Evolutionary conservation across 257 asterid genomes (phyloP).

Genomic region (Apocynum venetum): DNA sequence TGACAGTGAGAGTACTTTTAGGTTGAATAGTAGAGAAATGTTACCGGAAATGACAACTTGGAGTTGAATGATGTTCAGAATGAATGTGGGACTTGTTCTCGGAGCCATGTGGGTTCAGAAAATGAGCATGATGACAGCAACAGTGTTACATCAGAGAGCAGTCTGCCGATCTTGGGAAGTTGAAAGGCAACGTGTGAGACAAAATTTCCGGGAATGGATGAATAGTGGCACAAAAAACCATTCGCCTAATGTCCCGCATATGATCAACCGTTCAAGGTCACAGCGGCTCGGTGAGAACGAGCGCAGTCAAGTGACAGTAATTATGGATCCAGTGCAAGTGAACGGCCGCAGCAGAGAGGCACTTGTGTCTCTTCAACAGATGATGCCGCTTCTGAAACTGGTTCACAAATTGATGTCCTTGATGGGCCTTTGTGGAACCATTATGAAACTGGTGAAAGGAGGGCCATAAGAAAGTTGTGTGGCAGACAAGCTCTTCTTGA

Average conservation of each 20-base stretch:
- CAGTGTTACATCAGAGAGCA: constrained; percentile 56
- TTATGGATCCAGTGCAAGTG: constrained; percentile 52
- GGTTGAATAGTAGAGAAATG: constrained; percentile 40
- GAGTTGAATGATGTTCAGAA: constrained; percentile 36
- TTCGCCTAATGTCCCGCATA: constrained; percentile 27
- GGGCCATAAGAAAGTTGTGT: constrained; percentile 59
- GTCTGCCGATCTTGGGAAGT: constrained; percentile 66
- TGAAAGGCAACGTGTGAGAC: constrained; percentile 77
- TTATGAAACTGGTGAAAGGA: constrained; percentile 43
- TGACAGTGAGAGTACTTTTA: constrained; percentile 27
- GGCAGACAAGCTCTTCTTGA: constrained; percentile 93
- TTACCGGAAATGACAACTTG: constrained; percentile 28
- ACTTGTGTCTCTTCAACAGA: constrained; percentile 35
- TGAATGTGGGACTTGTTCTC: constrained; percentile 26
- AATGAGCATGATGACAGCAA: constrained; percentile 44
- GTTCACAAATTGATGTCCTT: constrained; percentile 42
- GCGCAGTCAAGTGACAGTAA: constrained; percentile 50
- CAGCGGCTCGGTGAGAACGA: constrained; percentile 53
- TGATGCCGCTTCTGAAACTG: constrained; percentile 39
- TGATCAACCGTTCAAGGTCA: constrained; percentile 31
- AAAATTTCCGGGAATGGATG: constrained; percentile 75
- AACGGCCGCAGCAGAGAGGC: constrained; percentile 37
- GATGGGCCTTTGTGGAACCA: constrained; percentile 37
- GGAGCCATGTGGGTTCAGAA: constrained; percentile 31
- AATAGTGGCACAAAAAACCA: constrained; percentile 40